Percentiles rank a stretch among this genome's conserved stretches.
phyloP scores from a whole-genome alignment of 805 yeast genomes.

The Wickerhamomyces ciferrii region DNA sequence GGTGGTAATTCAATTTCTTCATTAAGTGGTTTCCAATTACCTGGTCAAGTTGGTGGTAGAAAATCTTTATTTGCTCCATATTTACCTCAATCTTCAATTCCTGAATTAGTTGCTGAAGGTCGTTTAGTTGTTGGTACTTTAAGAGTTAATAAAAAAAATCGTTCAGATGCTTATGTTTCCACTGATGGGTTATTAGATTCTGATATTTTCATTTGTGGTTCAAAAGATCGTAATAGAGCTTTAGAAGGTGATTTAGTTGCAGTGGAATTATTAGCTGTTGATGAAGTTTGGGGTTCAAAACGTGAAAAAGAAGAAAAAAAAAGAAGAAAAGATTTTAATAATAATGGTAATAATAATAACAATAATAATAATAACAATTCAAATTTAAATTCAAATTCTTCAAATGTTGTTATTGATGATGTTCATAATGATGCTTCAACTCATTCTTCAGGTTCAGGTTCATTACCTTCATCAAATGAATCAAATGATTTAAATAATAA shows the following conservation, averaged over 20 bases:
- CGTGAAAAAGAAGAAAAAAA: conserved; percentile 97
- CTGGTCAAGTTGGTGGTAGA: conserved; percentile 38
- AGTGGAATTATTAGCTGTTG: conserved; percentile 88
- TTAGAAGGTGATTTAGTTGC: conserved; percentile 96
- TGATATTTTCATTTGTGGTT: conserved; percentile 95
- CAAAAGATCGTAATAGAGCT: conserved; percentile 97
- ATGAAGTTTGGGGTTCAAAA: conserved; percentile 96
- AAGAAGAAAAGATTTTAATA: conserved; percentile 66
- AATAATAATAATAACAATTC: conserved; percentile 33
- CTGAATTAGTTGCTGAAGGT: conserved; percentile 85
- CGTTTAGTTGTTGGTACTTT: conserved; percentile 87
- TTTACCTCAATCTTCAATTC: conserved; percentile 87
- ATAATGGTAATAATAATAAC: conserved; percentile 32
- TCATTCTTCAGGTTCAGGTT: conserved; percentile 25
- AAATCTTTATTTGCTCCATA: conserved; percentile 94
- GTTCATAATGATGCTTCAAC: conserved; percentile 80
- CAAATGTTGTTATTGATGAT: conserved; percentile 61
- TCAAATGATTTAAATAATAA: conserved; percentile 1
- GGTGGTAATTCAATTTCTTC: conserved; percentile 49
- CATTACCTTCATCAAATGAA: conserved; percentile 13
- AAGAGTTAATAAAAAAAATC: conserved; percentile 91
- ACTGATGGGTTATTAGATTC: conserved; percentile 95
- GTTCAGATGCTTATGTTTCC: conserved; percentile 98
- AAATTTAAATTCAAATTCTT: not conserved
- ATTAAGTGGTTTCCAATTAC: conserved; percentile 19